Evolutionary conservation across 2,329 filamentous ascomycete genomes (phyloP).

Genomic region (Exophiala lecanii-corni): DNA sequence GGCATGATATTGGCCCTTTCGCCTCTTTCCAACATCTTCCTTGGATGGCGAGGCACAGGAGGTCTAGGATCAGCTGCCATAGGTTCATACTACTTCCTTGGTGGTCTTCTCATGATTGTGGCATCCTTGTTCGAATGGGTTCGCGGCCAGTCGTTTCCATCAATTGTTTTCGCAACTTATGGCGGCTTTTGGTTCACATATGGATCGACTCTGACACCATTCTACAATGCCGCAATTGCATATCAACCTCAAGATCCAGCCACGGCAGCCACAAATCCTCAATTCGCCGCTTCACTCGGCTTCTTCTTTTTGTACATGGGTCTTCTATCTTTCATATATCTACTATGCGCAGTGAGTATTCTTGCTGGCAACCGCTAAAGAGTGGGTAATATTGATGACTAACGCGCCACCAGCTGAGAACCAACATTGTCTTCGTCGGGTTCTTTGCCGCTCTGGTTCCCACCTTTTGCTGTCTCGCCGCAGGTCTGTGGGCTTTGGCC

Average conservation of each 20-base stretch:
- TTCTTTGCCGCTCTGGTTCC: slow-evolving; percentile 63
- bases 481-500: slow-evolving; percentile 20
- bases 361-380: slow-evolving; percentile 40
- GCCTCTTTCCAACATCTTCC: slow-evolving; percentile 50
- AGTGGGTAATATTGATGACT: neutral
- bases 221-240: slow-evolving; percentile 46
- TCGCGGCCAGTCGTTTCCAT: slow-evolving; percentile 48
- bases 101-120: slow-evolving; percentile 30
- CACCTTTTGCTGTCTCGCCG: slow-evolving; percentile 56
- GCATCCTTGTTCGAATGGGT: slow-evolving; percentile 31
- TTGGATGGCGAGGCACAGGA: slow-evolving; percentile 57
- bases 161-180: slow-evolving; percentile 48
- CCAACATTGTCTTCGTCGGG: slow-evolving; percentile 64
- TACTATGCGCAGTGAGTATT: slow-evolving; percentile 58
- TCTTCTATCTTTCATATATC: slow-evolving; percentile 59
- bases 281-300: slow-evolving; percentile 29
- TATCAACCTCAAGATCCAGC: slow-evolving; percentile 24
- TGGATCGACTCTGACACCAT: slow-evolving; percentile 49
- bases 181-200: slow-evolving; percentile 52
- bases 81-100: slow-evolving; percentile 31
- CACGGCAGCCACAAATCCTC: slow-evolving; percentile 23
- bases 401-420: slow-evolving; percentile 61
- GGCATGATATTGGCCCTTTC: slow-evolving; percentile 50
- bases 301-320: slow-evolving; percentile 64
- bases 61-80: slow-evolving; percentile 41